Conservation (phyloP, 108 stramenopile genomes). For the Fistulifera solaris region DNA sequence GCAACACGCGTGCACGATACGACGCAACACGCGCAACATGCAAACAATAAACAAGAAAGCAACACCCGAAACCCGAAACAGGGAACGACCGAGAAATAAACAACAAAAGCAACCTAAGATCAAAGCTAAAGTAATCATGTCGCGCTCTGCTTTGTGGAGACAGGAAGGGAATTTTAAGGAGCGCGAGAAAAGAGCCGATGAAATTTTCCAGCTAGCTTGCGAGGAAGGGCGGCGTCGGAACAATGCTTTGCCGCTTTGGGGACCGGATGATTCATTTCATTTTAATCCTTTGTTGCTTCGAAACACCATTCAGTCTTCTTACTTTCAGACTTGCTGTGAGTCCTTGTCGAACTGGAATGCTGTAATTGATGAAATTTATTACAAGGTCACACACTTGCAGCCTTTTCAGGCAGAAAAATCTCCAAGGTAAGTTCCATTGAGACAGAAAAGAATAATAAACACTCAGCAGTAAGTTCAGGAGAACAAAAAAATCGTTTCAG, state of each 20-base stretch:
- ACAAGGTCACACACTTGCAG: conserved; percentile 84
- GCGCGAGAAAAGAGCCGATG: conserved; percentile 57
- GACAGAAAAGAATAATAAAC: not conserved
- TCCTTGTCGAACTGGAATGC: conserved; percentile 78
- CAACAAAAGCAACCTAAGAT: not conserved
- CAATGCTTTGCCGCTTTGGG: conserved; percentile 51
- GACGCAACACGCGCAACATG: too few species aligned
- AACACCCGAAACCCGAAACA: too few species aligned
- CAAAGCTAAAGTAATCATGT: conserved; percentile 33
- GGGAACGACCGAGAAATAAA: not conserved
- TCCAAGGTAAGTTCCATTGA: not conserved
- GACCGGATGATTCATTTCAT: conserved; percentile 72
- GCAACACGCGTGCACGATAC: too few species aligned
- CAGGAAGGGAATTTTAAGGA: conserved; percentile 75
- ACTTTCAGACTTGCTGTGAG: conserved; percentile 79
- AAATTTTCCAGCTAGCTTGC: conserved; percentile 48
- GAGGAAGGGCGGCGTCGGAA: conserved; percentile 63
- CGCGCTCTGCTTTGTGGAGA: conserved; percentile 71
- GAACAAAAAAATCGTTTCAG: not conserved
- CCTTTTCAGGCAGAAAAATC: conserved; percentile 81
- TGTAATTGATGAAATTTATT: conserved; percentile 89
- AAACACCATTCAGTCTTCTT: conserved; percentile 70
- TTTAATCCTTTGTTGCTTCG: conserved; percentile 85
- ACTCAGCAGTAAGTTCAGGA: not conserved
- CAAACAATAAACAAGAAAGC: too few species aligned